Conservation (phyloP, 495 filamentous ascomycete species). For the Delitschia confertaspora region DNA sequence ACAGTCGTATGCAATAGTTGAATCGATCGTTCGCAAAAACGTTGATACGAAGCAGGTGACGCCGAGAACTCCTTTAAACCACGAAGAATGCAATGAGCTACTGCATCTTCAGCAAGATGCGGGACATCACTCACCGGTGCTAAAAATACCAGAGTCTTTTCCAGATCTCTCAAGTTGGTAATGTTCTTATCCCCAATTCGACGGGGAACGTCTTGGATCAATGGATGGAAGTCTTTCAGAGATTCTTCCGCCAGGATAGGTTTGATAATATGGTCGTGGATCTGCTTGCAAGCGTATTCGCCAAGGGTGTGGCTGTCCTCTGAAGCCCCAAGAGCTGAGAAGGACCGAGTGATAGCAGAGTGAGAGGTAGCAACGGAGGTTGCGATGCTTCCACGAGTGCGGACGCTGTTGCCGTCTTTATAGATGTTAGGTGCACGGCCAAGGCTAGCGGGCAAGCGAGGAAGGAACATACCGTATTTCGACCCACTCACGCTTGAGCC, state of each 20-base stretch:
- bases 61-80: conserved; percentile 65
- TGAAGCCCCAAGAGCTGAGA: conserved; percentile 28
- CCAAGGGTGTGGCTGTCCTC: conserved; percentile 40
- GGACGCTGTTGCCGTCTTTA: conserved; percentile 19
- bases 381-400: conserved; percentile 27
- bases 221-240: conserved; percentile 68
- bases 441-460: not conserved
- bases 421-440: conserved; percentile 19
- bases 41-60: conserved; percentile 58
- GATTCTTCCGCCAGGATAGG: conserved; percentile 47
- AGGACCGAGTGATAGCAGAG: conserved; percentile 42
- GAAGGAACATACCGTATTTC: conserved; percentile 28
- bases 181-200: conserved; percentile 75
- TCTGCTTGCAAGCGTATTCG: conserved; percentile 44
- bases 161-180: conserved; percentile 74
- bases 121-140: conserved; percentile 68
- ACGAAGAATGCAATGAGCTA: conserved; percentile 56
- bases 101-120: conserved; percentile 41
- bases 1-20: conserved; percentile 76
- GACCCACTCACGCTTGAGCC: conserved; percentile 47
- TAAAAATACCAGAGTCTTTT: conserved; percentile 79
- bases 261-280: conserved; percentile 48
- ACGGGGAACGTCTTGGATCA: conserved; percentile 63
- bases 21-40: conserved; percentile 80
- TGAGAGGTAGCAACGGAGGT: conserved; percentile 20